Percentiles rank a stretch among this genome's conserved stretches.
Evolutionary conservation across 2,329 filamentous ascomycete genomes (phyloP).

Genomic region (Neofusicoccum laricinum): DNA sequence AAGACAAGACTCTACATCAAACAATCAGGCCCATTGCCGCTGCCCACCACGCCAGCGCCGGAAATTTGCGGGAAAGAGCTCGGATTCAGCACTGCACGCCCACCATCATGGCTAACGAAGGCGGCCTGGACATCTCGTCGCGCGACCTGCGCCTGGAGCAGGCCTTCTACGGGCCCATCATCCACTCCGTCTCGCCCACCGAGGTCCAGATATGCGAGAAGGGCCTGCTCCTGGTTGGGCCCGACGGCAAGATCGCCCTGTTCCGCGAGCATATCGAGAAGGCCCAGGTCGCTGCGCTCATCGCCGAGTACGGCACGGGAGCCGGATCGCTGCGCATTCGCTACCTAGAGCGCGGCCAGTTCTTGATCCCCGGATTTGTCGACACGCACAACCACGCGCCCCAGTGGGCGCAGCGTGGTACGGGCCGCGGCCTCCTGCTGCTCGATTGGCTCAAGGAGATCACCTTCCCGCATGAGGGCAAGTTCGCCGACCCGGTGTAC

Average conservation of each 20-base stretch:
- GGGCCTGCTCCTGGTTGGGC: constrained; percentile 9
- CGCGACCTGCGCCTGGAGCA: constrained; percentile 15
- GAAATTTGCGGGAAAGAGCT: not conserved
- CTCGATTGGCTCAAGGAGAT: constrained; percentile 61
- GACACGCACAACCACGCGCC: constrained; percentile 70
- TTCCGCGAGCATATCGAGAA: constrained; percentile 16
- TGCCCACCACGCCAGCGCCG: not conserved
- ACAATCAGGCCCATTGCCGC: not conserved
- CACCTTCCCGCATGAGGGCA: constrained; percentile 64
- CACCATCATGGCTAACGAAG: constrained; percentile 6
- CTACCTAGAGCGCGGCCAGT: constrained; percentile 43
- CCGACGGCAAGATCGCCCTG: constrained; percentile 12
- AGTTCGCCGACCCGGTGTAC: constrained; percentile 55
- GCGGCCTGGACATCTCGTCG: constrained; percentile 6
- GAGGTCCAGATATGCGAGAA: constrained; percentile 13
- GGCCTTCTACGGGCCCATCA: constrained; percentile 16
- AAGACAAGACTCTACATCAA: not conserved
- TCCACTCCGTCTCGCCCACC: constrained; percentile 12
- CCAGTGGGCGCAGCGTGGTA: constrained; percentile 48
- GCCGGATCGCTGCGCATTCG: constrained; percentile 21
- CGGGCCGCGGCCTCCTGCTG: constrained; percentile 35
- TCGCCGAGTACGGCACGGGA: constrained; percentile 13
- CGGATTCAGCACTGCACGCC: not conserved
- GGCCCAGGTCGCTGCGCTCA: constrained; percentile 11
- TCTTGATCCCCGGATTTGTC: constrained; percentile 60